Percentiles rank a stretch among this genome's conserved stretches.
Conservation (phyloP, 1,284 basidiomycete species). For the Stereum hirsutum region DNA sequence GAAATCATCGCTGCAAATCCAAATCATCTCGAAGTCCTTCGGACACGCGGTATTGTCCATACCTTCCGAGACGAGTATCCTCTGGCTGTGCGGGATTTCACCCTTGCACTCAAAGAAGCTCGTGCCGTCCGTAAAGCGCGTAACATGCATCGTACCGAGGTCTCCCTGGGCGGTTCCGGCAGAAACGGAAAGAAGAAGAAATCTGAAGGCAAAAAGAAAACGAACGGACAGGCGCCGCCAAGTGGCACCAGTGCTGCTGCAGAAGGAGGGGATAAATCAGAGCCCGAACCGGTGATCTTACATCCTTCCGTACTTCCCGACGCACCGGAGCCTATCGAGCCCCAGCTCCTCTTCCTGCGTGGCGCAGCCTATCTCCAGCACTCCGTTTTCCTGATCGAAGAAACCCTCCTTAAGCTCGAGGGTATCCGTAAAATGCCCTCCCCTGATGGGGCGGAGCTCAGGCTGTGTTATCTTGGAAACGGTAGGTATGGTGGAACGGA, state of each 20-base stretch:
- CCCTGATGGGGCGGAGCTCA: constrained; percentile 59
- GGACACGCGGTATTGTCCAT: constrained; percentile 76
- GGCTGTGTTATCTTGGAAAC: constrained; percentile 61
- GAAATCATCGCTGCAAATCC: constrained; percentile 64
- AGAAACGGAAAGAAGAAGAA: constrained; percentile 41
- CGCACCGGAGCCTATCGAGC: constrained; percentile 75
- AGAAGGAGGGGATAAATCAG: constrained; percentile 28
- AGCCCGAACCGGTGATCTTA: constrained; percentile 38
- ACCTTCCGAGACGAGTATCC: constrained; percentile 76
- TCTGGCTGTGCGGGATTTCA: constrained; percentile 68
- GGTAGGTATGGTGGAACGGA: constrained; percentile 72
- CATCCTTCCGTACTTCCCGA: constrained; percentile 64
- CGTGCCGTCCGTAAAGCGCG: constrained; percentile 57
- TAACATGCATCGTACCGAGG: constrained; percentile 34
- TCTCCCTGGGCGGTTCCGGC: constrained; percentile 26
- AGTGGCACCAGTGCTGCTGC: constrained; percentile 44
- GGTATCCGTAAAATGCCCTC: constrained; percentile 46
- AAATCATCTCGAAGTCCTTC: constrained; percentile 68
- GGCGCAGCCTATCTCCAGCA: constrained; percentile 73
- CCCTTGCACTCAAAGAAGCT: constrained; percentile 66
- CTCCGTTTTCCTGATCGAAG: constrained; percentile 63
- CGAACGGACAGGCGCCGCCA: constrained; percentile 53
- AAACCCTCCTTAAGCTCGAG: constrained; percentile 58
- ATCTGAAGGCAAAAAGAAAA: constrained; percentile 34
- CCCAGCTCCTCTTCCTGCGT: constrained; percentile 72